phyloP scores from a whole-genome alignment of 2,329 filamentous ascomycete genomes.

The Exophiala sp. region DNA sequence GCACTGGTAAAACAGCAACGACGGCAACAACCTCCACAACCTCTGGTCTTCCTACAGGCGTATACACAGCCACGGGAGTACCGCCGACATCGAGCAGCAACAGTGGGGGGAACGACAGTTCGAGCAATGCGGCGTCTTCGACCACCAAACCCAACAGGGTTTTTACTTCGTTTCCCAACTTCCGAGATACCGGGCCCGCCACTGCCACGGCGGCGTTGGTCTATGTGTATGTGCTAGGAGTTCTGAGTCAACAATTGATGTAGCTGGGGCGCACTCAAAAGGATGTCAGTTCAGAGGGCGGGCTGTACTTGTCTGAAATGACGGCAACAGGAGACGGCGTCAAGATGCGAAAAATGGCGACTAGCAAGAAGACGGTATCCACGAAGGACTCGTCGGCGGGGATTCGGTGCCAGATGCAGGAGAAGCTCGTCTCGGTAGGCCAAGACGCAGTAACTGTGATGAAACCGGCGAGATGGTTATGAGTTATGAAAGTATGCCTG shows the following conservation, averaged over 20 bases:
- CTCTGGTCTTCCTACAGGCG: conserved; percentile 29
- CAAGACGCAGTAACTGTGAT: no score
- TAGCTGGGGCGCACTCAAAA: background rate
- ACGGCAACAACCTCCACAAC: background rate
- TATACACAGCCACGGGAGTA: conserved; percentile 33
- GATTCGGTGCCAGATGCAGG: no score
- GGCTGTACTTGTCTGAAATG: background rate
- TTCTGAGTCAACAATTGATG: conserved; percentile 2
- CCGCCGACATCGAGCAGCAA: conserved; percentile 17
- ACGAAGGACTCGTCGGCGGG: no score
- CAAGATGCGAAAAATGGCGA: background rate
- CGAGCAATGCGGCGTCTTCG: conserved; percentile 13
- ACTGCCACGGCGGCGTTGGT: conserved; percentile 9
- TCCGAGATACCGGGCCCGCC: conserved; percentile 9
- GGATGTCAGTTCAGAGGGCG: background rate
- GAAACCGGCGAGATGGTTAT: no score
- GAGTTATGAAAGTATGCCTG: no score
- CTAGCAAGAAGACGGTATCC: no score
- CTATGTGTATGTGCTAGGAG: conserved; percentile 5
- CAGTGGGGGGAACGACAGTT: conserved; percentile 2
- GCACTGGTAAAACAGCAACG: background rate
- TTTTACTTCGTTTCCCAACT: conserved; percentile 6
- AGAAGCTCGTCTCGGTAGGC: no score
- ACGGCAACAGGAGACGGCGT: background rate
- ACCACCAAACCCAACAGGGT: conserved; percentile 3